A percentile compares a stretch with the other conserved stretches of the same genome.
These are phyloP conservation scores for Tubosaeta sp. DNA, from an alignment of 768 basidiomycete species.

Conservation along the genomic window DNA sequence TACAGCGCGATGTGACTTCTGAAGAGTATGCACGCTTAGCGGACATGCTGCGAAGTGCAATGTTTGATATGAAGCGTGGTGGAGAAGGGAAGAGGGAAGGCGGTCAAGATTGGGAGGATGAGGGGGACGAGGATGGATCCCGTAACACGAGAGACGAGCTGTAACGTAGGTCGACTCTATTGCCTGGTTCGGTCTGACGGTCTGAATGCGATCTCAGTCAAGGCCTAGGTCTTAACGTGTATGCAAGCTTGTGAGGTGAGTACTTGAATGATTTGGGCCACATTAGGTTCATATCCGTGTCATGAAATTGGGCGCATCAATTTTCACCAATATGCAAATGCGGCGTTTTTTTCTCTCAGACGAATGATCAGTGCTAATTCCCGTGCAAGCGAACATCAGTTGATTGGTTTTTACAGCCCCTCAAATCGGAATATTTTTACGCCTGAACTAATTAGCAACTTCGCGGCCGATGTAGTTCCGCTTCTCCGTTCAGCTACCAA, in stretches of 20 bases:
- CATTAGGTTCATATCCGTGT: constrained; percentile 23
- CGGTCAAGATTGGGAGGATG: constrained; percentile 24
- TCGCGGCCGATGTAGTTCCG: constrained; percentile 6
- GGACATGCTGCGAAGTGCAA: constrained; percentile 50
- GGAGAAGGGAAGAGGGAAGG: constrained; percentile 19
- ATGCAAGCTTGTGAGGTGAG: constrained; percentile 4
- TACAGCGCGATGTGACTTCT: constrained; percentile 30
- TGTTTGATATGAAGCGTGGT: constrained; percentile 44
- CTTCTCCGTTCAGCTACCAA: not conserved
- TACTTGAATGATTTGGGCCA: not conserved
- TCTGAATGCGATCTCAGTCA: constrained; percentile 14
- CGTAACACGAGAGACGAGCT: constrained; percentile 30
- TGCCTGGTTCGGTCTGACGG: constrained; percentile 9
- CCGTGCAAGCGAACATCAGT: constrained; percentile 8
- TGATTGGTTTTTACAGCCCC: constrained; percentile 6
- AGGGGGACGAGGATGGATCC: constrained; percentile 31
- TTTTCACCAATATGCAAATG: constrained; percentile 8
- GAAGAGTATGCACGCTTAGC: constrained; percentile 42
- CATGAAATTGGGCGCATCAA: constrained; percentile 20
- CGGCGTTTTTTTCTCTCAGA: constrained; percentile 9
- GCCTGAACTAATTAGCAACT: constrained; percentile 10
- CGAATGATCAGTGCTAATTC: constrained; percentile 16
- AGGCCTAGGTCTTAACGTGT: constrained; percentile 5
- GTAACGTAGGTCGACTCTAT: constrained; percentile 25
- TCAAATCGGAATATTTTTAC: constrained; percentile 9